Conservation (phyloP, 2,329 filamentous ascomycete species). For the Cladobotryum protrusum region DNA sequence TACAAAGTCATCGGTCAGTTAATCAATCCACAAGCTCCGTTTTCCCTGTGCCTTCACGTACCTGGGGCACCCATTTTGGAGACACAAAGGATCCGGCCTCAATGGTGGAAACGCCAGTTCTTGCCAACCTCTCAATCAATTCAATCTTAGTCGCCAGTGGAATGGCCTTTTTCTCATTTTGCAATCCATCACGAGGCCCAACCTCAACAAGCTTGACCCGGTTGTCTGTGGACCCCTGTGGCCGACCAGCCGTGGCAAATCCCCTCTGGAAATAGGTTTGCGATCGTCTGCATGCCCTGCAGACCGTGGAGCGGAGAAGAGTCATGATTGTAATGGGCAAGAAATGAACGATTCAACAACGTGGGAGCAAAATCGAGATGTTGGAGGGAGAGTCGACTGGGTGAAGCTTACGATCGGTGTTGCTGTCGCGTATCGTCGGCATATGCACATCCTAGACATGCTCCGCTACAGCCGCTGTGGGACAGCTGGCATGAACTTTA, state of each 20-base stretch:
- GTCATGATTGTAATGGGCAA: conserved; percentile 23
- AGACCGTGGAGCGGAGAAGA: conserved; percentile 31
- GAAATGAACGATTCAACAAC: neutral
- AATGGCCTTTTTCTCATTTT: conserved; percentile 73
- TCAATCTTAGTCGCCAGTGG: conserved; percentile 69
- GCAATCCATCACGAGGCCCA: conserved; percentile 77
- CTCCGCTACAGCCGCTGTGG: neutral
- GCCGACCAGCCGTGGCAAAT: conserved; percentile 34
- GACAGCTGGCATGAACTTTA: too few species aligned
- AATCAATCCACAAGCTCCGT: neutral
- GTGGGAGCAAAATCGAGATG: neutral
- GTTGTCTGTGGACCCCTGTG: conserved; percentile 30
- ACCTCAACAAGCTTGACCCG: conserved; percentile 69
- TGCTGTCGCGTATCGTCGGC: conserved; percentile 12
- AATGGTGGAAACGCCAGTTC: conserved; percentile 65
- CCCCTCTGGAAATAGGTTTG: conserved; percentile 27
- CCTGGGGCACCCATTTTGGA: conserved; percentile 80
- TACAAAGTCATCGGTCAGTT: neutral
- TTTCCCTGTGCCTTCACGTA: conserved; percentile 25
- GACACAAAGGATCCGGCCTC: conserved; percentile 79
- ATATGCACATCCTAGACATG: neutral
- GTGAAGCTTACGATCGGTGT: conserved; percentile 11
- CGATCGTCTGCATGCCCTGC: conserved; percentile 33
- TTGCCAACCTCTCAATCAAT: conserved; percentile 62
- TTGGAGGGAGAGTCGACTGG: conserved; percentile 1